These are phyloP conservation scores for Blyttiomyces sp. DNA, from an alignment of 371 early-diverging fungal species.

Conservation along the genomic window DNA sequence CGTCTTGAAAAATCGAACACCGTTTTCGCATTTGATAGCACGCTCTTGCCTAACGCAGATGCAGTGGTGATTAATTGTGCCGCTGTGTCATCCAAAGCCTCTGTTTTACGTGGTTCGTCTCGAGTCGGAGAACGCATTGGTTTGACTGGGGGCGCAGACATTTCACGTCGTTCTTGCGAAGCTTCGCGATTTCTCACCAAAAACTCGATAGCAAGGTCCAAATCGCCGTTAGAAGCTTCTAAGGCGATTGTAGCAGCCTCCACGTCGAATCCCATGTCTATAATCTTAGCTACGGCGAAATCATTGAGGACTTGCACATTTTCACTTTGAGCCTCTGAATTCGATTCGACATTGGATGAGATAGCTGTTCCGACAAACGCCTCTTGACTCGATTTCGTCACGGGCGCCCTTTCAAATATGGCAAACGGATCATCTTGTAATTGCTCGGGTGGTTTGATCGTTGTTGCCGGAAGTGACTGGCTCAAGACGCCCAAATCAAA, in stretches of 20 bases:
- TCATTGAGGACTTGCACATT: too few species aligned
- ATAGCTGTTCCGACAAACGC: not conserved
- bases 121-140: not conserved
- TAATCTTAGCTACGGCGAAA: slow-evolving; percentile 56
- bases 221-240: slow-evolving; percentile 56
- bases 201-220: slow-evolving; percentile 56
- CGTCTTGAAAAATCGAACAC: slow-evolving; percentile 32
- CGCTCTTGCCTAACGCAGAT: slow-evolving; percentile 20
- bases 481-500: too few species aligned
- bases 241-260: slow-evolving; percentile 64
- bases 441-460: too few species aligned
- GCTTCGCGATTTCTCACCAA: slow-evolving; percentile 24
- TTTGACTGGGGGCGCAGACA: too few species aligned
- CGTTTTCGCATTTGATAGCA: slow-evolving; percentile 37
- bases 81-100: not conserved
- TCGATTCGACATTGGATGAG: not conserved
- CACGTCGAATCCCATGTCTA: slow-evolving; percentile 72
- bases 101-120: not conserved
- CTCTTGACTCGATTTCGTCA: not conserved
- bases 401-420: not conserved
- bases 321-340: not conserved
- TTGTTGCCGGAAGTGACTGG: too few species aligned
- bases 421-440: too few species aligned
- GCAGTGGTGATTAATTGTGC: slow-evolving; percentile 13
- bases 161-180: not conserved